Evolutionary conservation across 148 eudicot genomes (phyloP).

Genomic region (Pharnaceum exiguum): DNA sequence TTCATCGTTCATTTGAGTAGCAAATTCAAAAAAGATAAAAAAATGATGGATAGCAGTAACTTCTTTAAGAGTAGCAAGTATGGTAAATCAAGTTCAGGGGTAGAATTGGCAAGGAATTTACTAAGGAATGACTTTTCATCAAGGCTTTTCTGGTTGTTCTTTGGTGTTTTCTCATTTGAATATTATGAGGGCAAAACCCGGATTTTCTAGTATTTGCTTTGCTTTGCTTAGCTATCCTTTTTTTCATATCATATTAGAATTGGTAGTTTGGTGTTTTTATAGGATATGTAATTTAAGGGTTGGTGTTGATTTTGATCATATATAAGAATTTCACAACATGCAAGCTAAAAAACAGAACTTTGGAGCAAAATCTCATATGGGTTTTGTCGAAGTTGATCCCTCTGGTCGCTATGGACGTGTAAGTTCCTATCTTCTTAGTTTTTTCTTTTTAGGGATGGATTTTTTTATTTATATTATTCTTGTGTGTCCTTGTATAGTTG

Average conservation of each 20-base stretch:
- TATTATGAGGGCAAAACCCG: constrained; percentile 71
- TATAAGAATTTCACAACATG: constrained; percentile 27
- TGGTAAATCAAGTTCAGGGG: constrained; percentile 30
- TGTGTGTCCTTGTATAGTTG: background rate
- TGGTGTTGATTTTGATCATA: background rate
- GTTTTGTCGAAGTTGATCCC: constrained; percentile 51
- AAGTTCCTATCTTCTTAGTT: constrained; percentile 21
- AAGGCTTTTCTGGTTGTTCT: constrained; percentile 68
- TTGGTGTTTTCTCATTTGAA: constrained; percentile 64
- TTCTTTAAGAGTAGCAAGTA: constrained; percentile 24
- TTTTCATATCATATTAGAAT: background rate
- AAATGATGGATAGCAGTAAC: constrained; percentile 10
- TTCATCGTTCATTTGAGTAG: background rate
- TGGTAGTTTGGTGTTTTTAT: background rate
- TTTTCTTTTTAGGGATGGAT: background rate
- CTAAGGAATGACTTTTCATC: constrained; percentile 71
- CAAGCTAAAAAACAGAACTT: constrained; percentile 21
- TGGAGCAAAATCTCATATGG: constrained; percentile 20
- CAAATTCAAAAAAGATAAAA: no score
- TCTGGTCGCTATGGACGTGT: constrained; percentile 65
- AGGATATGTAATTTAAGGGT: background rate
- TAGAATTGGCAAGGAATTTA: constrained; percentile 66
- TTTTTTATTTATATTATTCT: background rate
- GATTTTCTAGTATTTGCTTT: constrained; percentile 40
- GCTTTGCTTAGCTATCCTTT: background rate